Evolutionary conservation across 768 basidiomycete genomes (phyloP).

Genomic region (Suillus brevipes): DNA sequence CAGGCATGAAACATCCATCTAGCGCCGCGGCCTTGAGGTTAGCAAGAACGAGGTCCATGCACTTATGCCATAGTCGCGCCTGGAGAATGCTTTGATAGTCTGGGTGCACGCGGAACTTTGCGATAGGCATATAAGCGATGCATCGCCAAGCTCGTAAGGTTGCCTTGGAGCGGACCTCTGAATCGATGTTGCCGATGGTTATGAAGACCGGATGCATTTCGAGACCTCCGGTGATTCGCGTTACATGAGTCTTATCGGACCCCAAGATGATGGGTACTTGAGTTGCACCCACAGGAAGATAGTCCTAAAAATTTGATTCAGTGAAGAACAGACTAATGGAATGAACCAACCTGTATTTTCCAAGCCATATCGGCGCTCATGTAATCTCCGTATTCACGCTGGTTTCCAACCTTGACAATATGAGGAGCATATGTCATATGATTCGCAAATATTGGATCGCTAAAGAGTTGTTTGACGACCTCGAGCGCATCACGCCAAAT

Average conservation of each 20-base stretch:
- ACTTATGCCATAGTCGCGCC: slow-evolving; percentile 28
- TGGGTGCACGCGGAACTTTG: slow-evolving; percentile 22
- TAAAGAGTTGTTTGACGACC: slow-evolving; percentile 23
- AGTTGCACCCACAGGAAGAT: slow-evolving; percentile 26
- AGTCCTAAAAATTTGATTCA: slow-evolving; percentile 18
- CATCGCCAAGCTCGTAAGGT: slow-evolving; percentile 10
- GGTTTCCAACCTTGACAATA: neutral
- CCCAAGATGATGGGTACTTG: slow-evolving; percentile 30
- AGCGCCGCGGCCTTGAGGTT: slow-evolving; percentile 31
- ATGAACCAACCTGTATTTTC: slow-evolving; percentile 22
- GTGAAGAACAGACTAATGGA: slow-evolving; percentile 29
- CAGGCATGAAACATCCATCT: slow-evolving; percentile 28
- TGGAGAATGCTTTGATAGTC: slow-evolving; percentile 26
- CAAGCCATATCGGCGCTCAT: slow-evolving; percentile 22
- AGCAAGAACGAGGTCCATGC: slow-evolving; percentile 30
- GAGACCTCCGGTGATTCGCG: slow-evolving; percentile 28
- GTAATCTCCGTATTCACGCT: slow-evolving; percentile 24
- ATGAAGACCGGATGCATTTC: slow-evolving; percentile 27
- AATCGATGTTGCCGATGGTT: slow-evolving; percentile 24
- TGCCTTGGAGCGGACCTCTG: slow-evolving; percentile 18
- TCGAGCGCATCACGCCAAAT: slow-evolving; percentile 28
- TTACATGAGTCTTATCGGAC: slow-evolving; percentile 36
- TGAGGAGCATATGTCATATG: slow-evolving; percentile 25
- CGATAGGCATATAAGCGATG: slow-evolving; percentile 28
- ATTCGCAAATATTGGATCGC: slow-evolving; percentile 23